Evolutionary conservation across 164 flowering plant genomes (phyloP).

Genomic region (Vitis rotundifolia): DNA sequence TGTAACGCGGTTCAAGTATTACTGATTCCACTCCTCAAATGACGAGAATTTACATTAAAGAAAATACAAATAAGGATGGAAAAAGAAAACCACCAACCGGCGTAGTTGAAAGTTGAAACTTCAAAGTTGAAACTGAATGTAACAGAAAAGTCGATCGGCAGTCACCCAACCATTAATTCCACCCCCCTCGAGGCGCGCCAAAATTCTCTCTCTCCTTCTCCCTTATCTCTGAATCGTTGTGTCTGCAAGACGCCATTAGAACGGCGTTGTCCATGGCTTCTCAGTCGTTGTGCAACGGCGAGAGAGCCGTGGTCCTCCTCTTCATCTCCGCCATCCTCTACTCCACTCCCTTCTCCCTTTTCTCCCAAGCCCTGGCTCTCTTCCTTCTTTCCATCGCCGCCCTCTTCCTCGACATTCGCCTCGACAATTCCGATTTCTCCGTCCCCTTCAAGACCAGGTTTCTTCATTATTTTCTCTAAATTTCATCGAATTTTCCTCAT

Average conservation of each 20-base stretch:
- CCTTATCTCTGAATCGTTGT: neutral
- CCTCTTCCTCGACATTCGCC: constrained; percentile 57
- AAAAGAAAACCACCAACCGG: no score
- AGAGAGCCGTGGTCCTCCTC: constrained; percentile 69
- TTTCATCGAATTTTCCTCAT: neutral
- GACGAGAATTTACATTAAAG: no score
- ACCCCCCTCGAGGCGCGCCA: no score
- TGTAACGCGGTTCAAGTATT: no score
- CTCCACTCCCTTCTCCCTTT: constrained; percentile 50
- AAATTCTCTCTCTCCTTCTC: neutral
- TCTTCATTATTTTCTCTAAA: neutral
- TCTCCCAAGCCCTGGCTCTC: constrained; percentile 49
- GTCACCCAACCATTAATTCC: no score
- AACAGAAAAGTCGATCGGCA: no score
- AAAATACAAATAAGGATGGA: no score
- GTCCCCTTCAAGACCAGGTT: constrained; percentile 57
- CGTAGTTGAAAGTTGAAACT: no score
- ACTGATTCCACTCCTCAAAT: no score
- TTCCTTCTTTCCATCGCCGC: constrained; percentile 54
- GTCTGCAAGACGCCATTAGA: neutral
- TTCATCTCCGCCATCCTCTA: constrained; percentile 44
- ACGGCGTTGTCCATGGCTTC: constrained; percentile 11
- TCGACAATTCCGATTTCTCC: constrained; percentile 35
- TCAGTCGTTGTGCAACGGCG: constrained; percentile 54
- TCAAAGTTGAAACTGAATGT: no score